phyloP scores from a whole-genome alignment of 257 asterid genomes.

The Echium plantagineum region DNA sequence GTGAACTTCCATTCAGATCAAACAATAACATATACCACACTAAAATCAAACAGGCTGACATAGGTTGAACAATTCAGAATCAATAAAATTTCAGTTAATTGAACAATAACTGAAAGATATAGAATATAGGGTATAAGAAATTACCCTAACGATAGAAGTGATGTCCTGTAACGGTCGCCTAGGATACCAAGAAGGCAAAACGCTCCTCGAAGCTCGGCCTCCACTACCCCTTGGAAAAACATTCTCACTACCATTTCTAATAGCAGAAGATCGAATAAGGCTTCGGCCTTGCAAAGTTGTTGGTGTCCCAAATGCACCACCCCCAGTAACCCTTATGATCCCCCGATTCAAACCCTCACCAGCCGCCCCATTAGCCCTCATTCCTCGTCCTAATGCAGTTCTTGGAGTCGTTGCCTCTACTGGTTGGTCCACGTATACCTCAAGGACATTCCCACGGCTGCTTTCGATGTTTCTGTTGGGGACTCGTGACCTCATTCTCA shows the following conservation, averaged over 20 bases:
- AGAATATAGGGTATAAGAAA: neutral
- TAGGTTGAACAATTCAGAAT: neutral
- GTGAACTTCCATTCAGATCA: too few relatives aligned
- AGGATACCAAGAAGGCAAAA: slow-evolving; percentile 63
- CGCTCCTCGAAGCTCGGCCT: slow-evolving; percentile 33
- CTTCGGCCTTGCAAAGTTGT: slow-evolving; percentile 23
- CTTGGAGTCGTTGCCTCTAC: slow-evolving; percentile 12
- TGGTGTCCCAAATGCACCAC: slow-evolving; percentile 15
- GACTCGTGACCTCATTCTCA: slow-evolving; percentile 16
- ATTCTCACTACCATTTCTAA: neutral
- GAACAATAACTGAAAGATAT: too few relatives aligned
- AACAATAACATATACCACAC: neutral
- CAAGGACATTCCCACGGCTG: neutral
- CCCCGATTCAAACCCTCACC: slow-evolving; percentile 11
- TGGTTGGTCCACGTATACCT: slow-evolving; percentile 24
- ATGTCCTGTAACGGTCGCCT: slow-evolving; percentile 54
- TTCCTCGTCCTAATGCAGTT: neutral
- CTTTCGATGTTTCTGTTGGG: neutral
- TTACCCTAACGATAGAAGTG: slow-evolving; percentile 55
- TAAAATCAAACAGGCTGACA: neutral
- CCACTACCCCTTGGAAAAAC: slow-evolving; percentile 6
- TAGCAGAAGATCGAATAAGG: slow-evolving; percentile 10
- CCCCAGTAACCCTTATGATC: neutral
- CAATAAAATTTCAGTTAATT: neutral
- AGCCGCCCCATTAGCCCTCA: neutral